Percentiles rank a stretch among this genome's conserved stretches.
Evolutionary conservation across 2,329 filamentous ascomycete genomes (phyloP).

Genomic region (Penicillium sp.): DNA sequence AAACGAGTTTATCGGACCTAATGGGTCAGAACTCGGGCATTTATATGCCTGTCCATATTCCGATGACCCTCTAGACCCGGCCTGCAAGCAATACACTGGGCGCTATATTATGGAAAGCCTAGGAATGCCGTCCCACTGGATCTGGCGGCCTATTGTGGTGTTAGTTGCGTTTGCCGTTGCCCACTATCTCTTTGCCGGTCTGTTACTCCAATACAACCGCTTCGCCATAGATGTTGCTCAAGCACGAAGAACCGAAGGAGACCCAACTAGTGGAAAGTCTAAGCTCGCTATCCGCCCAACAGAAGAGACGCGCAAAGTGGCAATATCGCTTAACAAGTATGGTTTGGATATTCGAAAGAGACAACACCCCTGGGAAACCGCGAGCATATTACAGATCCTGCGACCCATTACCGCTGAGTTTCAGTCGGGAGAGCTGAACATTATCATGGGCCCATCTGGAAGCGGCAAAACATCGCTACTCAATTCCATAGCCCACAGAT

Average conservation of each 20-base stretch:
- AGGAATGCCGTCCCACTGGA: constrained; percentile 67
- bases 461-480: constrained; percentile 74
- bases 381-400: constrained; percentile 54
- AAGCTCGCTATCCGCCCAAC: constrained; percentile 60
- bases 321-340: constrained; percentile 65
- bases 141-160: constrained; percentile 64
- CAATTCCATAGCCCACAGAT: constrained; percentile 68
- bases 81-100: constrained; percentile 68
- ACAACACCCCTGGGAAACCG: constrained; percentile 49
- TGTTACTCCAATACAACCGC: constrained; percentile 64
- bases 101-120: constrained; percentile 67
- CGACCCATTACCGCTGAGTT: constrained; percentile 67
- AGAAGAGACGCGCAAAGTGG: constrained; percentile 59
- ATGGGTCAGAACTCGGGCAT: constrained; percentile 49
- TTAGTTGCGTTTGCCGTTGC: constrained; percentile 62
- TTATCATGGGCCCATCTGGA: constrained; percentile 79
- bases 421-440: constrained; percentile 66
- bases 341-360: constrained; percentile 65
- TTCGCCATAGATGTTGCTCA: constrained; percentile 70
- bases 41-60: constrained; percentile 72
- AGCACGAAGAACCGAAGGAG: constrained; percentile 57
- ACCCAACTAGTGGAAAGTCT: constrained; percentile 69
- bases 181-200: constrained; percentile 61
- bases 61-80: constrained; percentile 62
- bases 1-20: constrained; percentile 64